These are phyloP conservation scores for Kwoniella sp. DNA, from an alignment of 768 basidiomycete genomes.

Conservation along the genomic window DNA sequence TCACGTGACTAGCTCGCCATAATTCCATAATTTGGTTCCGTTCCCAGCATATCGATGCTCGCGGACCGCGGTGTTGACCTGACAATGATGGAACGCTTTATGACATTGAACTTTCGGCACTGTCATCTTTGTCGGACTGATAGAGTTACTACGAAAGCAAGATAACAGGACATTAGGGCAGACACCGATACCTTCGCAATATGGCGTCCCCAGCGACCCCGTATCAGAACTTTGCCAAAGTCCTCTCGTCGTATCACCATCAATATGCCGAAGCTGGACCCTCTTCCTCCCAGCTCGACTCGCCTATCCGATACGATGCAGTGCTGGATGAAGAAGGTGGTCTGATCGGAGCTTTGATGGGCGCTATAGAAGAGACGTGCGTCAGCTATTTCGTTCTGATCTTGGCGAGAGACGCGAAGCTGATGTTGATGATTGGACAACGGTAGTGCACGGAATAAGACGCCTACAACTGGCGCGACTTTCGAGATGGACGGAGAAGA, in stretches of 20 bases:
- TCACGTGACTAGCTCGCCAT: too few species aligned
- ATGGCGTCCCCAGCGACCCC: constrained; percentile 24
- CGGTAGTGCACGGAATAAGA: constrained; percentile 29
- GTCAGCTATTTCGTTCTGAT: constrained; percentile 1
- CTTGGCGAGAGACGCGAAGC: neutral
- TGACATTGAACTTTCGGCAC: too few species aligned
- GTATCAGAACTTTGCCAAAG: constrained; percentile 44
- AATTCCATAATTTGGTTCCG: too few species aligned
- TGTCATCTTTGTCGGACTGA: too few species aligned
- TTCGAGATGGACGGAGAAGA: constrained; percentile 36
- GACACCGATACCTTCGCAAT: too few species aligned
- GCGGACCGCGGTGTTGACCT: too few species aligned
- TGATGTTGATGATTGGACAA: neutral
- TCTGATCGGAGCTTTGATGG: constrained; percentile 39
- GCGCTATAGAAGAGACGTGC: constrained; percentile 39
- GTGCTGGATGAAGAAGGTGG: constrained; percentile 46
- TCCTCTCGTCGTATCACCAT: constrained; percentile 43
- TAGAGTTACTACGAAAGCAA: too few species aligned
- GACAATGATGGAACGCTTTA: too few species aligned
- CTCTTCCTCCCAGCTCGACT: constrained; percentile 39
- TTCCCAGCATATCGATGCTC: too few species aligned
- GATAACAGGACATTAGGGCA: too few species aligned
- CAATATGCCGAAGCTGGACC: constrained; percentile 47
- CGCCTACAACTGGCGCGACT: constrained; percentile 12
- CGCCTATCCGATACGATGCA: constrained; percentile 38